Percentiles rank a stretch among this genome's conserved stretches.
phyloP scores from a whole-genome alignment of 306 rosid genomes.

The Trifolium fragiferum region DNA sequence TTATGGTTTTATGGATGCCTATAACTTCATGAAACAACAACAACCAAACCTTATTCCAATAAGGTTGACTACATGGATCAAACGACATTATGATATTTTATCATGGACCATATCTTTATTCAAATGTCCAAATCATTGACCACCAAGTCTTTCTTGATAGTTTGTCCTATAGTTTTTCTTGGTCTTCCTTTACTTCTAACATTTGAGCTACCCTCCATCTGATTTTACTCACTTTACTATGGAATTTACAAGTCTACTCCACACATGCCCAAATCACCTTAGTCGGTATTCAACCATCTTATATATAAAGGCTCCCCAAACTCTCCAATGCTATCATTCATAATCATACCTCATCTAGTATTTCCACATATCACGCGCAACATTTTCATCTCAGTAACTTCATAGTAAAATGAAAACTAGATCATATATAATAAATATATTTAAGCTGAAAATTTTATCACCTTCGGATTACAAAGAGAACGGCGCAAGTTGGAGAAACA shows the following conservation, averaged over 20 bases:
- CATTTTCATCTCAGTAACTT: constrained; percentile 6
- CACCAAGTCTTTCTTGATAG: not conserved
- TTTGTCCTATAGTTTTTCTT: not conserved
- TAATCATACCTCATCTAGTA: not conserved
- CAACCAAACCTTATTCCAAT: not conserved
- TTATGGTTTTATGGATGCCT: not conserved
- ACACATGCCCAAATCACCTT: not conserved
- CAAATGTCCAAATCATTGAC: not conserved
- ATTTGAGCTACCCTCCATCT: not conserved
- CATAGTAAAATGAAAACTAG: not conserved
- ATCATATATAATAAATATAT: not conserved
- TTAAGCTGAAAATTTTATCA: constrained; percentile 38
- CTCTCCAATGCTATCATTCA: not conserved
- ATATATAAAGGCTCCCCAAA: not conserved
- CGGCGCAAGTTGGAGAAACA: constrained; percentile 97
- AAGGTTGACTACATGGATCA: not conserved
- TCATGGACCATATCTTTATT: not conserved
- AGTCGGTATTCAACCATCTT: not conserved
- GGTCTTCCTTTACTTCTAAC: not conserved
- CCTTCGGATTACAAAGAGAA: constrained; percentile 88
- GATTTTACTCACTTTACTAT: not conserved
- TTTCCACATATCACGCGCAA: not conserved
- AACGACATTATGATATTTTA: not conserved
- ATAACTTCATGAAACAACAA: constrained; percentile 7
- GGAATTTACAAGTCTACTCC: not conserved